A percentile compares a stretch with the other conserved stretches of the same genome.
phyloP scores from a whole-genome alignment of 2,329 filamentous ascomycete genomes.

The Sporothrix variecibatus region DNA sequence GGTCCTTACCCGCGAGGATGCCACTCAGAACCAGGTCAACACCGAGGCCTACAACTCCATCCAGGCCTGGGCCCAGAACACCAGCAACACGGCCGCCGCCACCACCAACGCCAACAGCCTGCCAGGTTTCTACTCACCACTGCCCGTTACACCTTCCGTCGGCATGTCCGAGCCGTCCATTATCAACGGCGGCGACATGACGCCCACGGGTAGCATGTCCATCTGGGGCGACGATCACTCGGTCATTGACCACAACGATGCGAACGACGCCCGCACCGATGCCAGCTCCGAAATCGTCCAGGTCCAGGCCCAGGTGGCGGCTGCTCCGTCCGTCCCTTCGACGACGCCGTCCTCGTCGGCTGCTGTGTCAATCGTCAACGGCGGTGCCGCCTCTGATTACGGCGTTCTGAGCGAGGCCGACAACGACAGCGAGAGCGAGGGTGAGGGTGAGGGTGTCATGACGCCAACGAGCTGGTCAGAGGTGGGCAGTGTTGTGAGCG shows the following conservation, averaged over 20 bases:
- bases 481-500: slow-evolving; percentile 63
- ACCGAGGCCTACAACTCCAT: slow-evolving; percentile 60
- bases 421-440: slow-evolving; percentile 48
- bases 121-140: slow-evolving; percentile 60
- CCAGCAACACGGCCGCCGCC: slow-evolving; percentile 31
- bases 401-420: slow-evolving; percentile 63
- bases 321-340: not conserved
- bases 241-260: not conserved
- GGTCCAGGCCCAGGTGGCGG: not conserved
- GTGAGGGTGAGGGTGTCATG: slow-evolving; percentile 58
- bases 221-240: slow-evolving; percentile 43
- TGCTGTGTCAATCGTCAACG: slow-evolving; percentile 30
- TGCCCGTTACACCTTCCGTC: slow-evolving; percentile 54
- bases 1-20: slow-evolving; percentile 46
- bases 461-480: slow-evolving; percentile 67
- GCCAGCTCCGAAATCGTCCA: not conserved
- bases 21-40: slow-evolving; percentile 45
- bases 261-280: not conserved
- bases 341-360: not conserved
- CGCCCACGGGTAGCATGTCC: slow-evolving; percentile 61
- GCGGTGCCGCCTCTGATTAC: slow-evolving; percentile 37
- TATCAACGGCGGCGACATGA: slow-evolving; percentile 52
- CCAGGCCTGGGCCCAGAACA: slow-evolving; percentile 64
- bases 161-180: slow-evolving; percentile 55
- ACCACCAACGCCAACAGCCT: slow-evolving; percentile 43